Evolutionary conservation across 768 basidiomycete genomes (phyloP), one percentile per base, ranked within the genome.

Genomic region (Lentinus brumalis): DNA sequence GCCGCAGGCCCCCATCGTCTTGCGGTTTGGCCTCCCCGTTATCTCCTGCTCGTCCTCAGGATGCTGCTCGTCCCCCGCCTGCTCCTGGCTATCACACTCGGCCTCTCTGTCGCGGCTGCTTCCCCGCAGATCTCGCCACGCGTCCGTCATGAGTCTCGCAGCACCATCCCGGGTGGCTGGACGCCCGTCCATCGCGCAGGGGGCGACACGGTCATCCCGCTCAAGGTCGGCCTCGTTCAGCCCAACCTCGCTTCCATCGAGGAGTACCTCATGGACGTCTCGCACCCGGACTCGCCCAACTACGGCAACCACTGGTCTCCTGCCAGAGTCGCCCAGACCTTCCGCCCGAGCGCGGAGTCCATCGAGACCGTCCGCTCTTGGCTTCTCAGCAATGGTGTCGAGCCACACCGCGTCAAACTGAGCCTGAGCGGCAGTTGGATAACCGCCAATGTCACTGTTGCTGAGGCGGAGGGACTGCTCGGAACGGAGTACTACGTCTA

Each of bases 401-500:
- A 71, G 6, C 59, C 64, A 29, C 72, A 76, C 16, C 73, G 79
- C 11, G 60, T 81, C 42, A 72, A 71, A 41, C 66, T 83, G n/a
- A 72, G 77, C 21, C 59, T 66, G 26, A 76, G 73, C 56, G 79
- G 77, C 57, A 76, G 77, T 1, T 83, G 82, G 79, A 59, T 84
- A 35, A 72, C 76, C 42, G 62, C 79, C 49, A 72, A 75, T 53
- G 73, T 76, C 4, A 78, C 77, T n/a, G 73, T 77, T 14, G 64
- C 56, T 35, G 83, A 84, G 65, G 78, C 76, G 0, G 82, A 83
- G 62, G 65, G 65, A 1, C 73, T 83, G 2, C 66, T 84, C 44
- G 66, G 72, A 39, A 70, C 82, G 4, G 76, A 80, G 61, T 91
- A 89, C 67, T 74, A 83, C 60, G 70, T 86, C 35, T 91, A 84